Percentiles rank a stretch among this genome's conserved stretches.
Conservation (phyloP, 345 rosid species). For the Brassica cretica region DNA sequence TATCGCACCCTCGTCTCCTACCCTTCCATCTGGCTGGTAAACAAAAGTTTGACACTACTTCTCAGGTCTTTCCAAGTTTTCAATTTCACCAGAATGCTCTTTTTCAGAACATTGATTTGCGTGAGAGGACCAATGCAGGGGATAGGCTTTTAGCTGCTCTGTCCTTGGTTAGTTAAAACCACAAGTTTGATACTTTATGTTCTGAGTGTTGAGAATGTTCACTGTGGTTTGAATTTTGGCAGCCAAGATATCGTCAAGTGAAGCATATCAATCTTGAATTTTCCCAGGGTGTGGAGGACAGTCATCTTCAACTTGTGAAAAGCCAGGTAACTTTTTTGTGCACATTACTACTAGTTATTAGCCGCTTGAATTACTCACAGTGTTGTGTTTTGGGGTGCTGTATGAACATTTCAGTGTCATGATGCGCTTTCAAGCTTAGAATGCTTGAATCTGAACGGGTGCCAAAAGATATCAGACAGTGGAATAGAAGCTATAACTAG, state of each 20-base stretch:
- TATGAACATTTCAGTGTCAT: conserved; percentile 47
- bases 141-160: conserved; percentile 70
- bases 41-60: conserved; percentile 13
- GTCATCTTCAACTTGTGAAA: conserved; percentile 61
- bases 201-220: neutral
- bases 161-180: conserved; percentile 55
- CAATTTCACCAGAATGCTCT: neutral
- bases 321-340: conserved; percentile 44
- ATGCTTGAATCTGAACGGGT: conserved; percentile 79
- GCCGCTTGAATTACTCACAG: neutral
- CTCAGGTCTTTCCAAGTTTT: neutral
- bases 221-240: conserved; percentile 28
- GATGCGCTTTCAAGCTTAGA: conserved; percentile 64
- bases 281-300: conserved; percentile 75
- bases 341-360: neutral
- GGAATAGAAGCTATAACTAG: conserved; percentile 73
- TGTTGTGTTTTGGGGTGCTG: neutral
- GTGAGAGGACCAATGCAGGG: conserved; percentile 77
- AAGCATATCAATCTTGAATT: conserved; percentile 82
- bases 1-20: conserved; percentile 59
- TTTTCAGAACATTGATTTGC: conserved; percentile 67
- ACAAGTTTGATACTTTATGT: neutral
- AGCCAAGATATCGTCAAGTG: conserved; percentile 73
- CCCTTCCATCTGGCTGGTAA: conserved; percentile 73
- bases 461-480: conserved; percentile 91